phyloP scores from a whole-genome alignment of 2,329 filamentous ascomycete species.

The Aspergillus tanneri region DNA sequence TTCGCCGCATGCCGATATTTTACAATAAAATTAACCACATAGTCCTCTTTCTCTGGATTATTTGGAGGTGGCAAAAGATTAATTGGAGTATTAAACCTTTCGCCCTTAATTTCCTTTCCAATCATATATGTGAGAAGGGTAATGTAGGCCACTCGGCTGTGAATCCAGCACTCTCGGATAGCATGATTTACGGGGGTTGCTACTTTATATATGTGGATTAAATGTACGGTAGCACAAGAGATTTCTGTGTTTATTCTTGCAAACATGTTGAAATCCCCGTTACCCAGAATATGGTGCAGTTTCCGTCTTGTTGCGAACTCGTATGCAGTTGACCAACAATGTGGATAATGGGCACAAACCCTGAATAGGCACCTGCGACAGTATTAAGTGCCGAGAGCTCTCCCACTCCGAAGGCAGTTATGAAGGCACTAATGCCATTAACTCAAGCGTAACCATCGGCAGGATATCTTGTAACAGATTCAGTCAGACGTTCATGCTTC shows the following conservation, averaged over 20 bases:
- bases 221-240: constrained; percentile 68
- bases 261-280: constrained; percentile 81
- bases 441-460: constrained; percentile 78
- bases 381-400: constrained; percentile 69
- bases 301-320: constrained; percentile 47
- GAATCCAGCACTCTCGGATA: constrained; percentile 70
- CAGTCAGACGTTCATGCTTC: neutral
- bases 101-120: constrained; percentile 71
- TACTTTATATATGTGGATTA: constrained; percentile 68
- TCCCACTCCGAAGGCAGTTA: constrained; percentile 75
- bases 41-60: constrained; percentile 70
- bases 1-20: constrained; percentile 71
- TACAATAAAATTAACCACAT: constrained; percentile 77
- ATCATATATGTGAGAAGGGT: constrained; percentile 80
- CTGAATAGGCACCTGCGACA: constrained; percentile 71
- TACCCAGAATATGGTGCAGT: constrained; percentile 69
- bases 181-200: constrained; percentile 75
- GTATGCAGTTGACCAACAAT: constrained; percentile 57
- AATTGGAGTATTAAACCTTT: constrained; percentile 67
- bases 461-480: constrained; percentile 58
- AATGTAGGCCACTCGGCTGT: constrained; percentile 78
- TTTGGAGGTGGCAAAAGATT: constrained; percentile 65
- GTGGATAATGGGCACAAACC: constrained; percentile 67
- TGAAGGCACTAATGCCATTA: constrained; percentile 66
- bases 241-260: constrained; percentile 72